These are phyloP conservation scores for Isoetes taiwanensis DNA, from an alignment of 75 land plant species.

Conservation along the genomic window DNA sequence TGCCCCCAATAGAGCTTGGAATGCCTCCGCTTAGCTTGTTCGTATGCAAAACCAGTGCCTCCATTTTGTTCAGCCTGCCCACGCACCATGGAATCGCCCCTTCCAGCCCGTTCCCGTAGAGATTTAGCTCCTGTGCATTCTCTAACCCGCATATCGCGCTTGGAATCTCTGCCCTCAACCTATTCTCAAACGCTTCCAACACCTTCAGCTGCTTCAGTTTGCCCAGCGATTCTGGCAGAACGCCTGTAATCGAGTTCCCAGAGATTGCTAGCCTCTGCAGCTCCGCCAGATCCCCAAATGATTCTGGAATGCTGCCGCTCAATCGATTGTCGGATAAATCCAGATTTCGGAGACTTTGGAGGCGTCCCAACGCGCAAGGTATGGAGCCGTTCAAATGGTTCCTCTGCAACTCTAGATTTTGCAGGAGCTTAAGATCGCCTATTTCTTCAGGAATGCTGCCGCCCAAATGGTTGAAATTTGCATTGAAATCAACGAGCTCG, in stretches of 20 bases:
- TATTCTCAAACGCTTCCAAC: neutral
- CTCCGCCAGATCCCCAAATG: neutral
- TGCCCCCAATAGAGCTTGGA: neutral
- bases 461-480: neutral
- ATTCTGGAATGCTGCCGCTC: neutral
- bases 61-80: neutral
- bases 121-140: neutral
- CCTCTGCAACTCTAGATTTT: neutral
- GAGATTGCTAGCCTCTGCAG: neutral
- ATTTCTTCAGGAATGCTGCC: constrained; percentile 1
- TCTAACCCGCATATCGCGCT: neutral
- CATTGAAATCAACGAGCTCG: neutral
- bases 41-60: neutral
- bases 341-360: neutral
- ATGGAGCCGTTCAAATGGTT: neutral
- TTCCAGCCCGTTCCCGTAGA: neutral
- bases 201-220: neutral
- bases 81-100: neutral
- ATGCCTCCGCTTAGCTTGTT: constrained; percentile 7
- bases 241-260: neutral
- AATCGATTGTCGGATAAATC: neutral
- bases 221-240: neutral
- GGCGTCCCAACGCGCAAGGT: neutral
- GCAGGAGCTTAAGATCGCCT: neutral
- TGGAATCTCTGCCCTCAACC: neutral